Evolutionary conservation across 2,329 filamentous ascomycete genomes (phyloP).

Genomic region (Stachybotrys chartarum): DNA sequence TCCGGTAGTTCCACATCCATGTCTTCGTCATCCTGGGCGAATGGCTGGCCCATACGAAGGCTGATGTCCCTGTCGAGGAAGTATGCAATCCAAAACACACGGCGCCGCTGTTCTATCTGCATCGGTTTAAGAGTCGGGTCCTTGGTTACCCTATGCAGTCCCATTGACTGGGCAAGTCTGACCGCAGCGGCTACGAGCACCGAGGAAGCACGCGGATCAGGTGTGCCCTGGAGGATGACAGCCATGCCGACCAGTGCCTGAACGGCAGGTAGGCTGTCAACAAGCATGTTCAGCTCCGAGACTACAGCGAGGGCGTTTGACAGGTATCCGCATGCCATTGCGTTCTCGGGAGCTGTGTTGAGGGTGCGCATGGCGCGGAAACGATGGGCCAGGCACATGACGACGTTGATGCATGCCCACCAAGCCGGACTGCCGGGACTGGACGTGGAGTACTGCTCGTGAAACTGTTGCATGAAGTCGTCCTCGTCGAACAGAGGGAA

Average conservation of each 20-base stretch:
- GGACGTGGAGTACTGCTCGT: constrained; percentile 6
- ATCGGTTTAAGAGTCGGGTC: constrained; percentile 2
- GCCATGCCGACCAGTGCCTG: constrained; percentile 16
- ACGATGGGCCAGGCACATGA: constrained; percentile 11
- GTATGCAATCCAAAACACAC: constrained; percentile 16
- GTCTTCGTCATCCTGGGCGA: constrained; percentile 17
- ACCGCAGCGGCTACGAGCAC: constrained; percentile 13
- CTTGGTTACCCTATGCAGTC: constrained; percentile 8
- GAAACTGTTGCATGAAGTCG: constrained; percentile 7
- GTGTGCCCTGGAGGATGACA: constrained; percentile 13
- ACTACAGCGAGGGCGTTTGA: constrained; percentile 13
- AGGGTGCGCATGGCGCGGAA: constrained; percentile 12
- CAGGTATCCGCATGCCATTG: constrained; percentile 8
- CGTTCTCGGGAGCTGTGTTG: constrained; percentile 8
- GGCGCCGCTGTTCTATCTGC: constrained; percentile 9
- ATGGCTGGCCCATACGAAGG: constrained; percentile 13
- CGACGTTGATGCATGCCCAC: constrained; percentile 17
- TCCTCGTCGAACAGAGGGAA: constrained; percentile 13
- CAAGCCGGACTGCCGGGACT: constrained; percentile 8
- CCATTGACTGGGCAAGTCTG: constrained; percentile 13
- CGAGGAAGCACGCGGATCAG: constrained; percentile 11
- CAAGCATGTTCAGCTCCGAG: constrained; percentile 9
- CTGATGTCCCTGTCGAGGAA: constrained; percentile 17
- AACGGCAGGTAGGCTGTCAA: constrained; percentile 9
- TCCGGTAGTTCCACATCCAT: constrained; percentile 16